Percentiles rank a stretch among this genome's conserved stretches.
phyloP scores from a whole-genome alignment of 176 grass and related monocot species.

The Aegilops sharonensis region DNA sequence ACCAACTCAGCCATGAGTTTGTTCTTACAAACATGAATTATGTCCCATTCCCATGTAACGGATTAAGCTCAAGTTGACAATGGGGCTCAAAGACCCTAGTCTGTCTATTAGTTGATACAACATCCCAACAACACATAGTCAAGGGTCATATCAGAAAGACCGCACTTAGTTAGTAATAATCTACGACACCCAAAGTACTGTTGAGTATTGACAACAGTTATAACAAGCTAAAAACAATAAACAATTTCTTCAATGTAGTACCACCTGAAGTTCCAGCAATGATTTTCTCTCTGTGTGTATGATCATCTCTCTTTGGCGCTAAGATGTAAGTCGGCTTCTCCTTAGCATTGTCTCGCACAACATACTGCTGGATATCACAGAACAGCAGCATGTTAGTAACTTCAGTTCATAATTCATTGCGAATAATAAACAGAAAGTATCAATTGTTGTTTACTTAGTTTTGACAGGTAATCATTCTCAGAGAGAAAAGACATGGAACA shows the following conservation, averaged over 20 bases:
- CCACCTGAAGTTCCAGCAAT: constrained; percentile 43
- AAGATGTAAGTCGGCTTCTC: constrained; percentile 89
- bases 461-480: constrained; percentile 12
- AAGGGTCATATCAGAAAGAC: background rate
- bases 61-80: background rate
- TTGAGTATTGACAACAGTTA: constrained; percentile 12
- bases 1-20: background rate
- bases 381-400: constrained; percentile 26
- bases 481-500: background rate
- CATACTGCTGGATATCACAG: constrained; percentile 54
- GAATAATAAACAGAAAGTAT: background rate
- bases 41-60: background rate
- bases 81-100: background rate
- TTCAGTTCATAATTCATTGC: constrained; percentile 1
- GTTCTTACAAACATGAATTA: background rate
- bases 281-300: constrained; percentile 47
- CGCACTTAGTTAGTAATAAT: background rate
- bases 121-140: constrained; percentile 15
- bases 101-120: constrained; percentile 29
- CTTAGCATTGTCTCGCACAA: constrained; percentile 67
- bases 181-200: background rate
- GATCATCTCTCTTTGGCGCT: constrained; percentile 74
- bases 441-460: constrained; percentile 10
- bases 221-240: constrained; percentile 23
- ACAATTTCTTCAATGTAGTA: constrained; percentile 37